Evolutionary conservation across 2,329 filamentous ascomycete species (phyloP), one percentile per base, ranked within the genome.

Genomic region (Rhynchosporium secalis): DNA sequence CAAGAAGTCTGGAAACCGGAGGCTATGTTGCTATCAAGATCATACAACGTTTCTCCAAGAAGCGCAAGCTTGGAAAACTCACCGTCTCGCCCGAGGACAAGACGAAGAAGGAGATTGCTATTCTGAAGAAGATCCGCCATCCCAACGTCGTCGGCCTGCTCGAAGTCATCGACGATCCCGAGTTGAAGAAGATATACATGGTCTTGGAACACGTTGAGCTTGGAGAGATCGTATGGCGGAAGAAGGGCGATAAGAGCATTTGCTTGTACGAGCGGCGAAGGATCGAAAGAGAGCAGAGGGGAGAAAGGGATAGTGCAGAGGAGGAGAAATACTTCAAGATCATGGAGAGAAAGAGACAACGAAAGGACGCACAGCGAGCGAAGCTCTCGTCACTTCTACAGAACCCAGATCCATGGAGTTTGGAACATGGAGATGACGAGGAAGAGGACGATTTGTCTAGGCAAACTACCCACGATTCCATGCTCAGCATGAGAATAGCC

Each of bases 1-100:
- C 93, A 54, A 86, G 92, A 59, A 92, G 96, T 73, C 80, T 92
- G 51, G 80, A 87, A 61, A 92, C 85, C 1, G 83, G 84, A 65
- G 87, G 91, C 58, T 88, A 89, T 73, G 94, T 99, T 3, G 95
- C 95, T 61, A 97, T 99, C 82, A 99, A 99, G 79, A 99, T 99
- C 71, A 96, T 99, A 52, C 92, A 96, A 62, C 87, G 95, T 43
- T 96, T 95, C 74, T 96, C 94, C 58, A 97, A 96, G 78, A 92
- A 91, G 71, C 87, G 93, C 61, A 90, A 94, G 31, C 82, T 99
- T n/a, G 95, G 95, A 58, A 90, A 90, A 73, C 88, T 94, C 61
- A 87, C 83, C 1, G 84, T 85, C 65, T 84, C 84, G 1, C 85
- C 83, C 3, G 83, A 87, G 71, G 88, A 91, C 75, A 94, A 93